These are phyloP conservation scores for Cerioporus squamosus DNA, from an alignment of 1,284 basidiomycete genomes.

Conservation along the genomic window DNA sequence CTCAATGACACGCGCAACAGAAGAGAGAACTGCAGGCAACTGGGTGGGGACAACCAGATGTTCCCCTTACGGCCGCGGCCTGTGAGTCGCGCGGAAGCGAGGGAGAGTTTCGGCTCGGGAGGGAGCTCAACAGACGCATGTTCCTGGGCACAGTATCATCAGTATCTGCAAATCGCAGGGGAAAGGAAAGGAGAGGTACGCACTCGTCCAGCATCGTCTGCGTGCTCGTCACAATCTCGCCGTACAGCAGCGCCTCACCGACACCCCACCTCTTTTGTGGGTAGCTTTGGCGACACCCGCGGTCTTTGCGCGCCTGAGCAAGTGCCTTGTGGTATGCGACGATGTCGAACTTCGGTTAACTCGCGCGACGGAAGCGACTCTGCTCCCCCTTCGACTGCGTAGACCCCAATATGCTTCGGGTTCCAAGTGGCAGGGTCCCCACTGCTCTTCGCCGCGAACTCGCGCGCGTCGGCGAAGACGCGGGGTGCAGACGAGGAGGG, in stretches of 20 bases:
- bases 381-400: conserved; percentile 12
- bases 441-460: background rate
- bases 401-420: conserved; percentile 54
- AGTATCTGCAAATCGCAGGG: conserved; percentile 1
- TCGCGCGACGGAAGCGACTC: conserved; percentile 41
- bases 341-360: conserved; percentile 62
- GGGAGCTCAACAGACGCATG: conserved; percentile 65
- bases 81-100: conserved; percentile 88
- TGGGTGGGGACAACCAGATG: conserved; percentile 91
- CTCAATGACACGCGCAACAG: conserved; percentile 67
- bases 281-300: conserved; percentile 4
- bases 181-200: conserved; percentile 32
- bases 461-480: conserved; percentile 42
- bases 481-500: conserved; percentile 38
- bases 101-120: conserved; percentile 80
- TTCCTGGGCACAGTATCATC: conserved; percentile 58
- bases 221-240: conserved; percentile 91
- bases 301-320: conserved; percentile 19
- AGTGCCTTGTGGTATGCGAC: conserved; percentile 49
- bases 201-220: conserved; percentile 95
- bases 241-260: conserved; percentile 85
- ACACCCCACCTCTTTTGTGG: conserved; percentile 49
- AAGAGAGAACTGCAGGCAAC: conserved; percentile 89
- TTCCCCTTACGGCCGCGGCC: conserved; percentile 92
- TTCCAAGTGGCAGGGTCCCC: conserved; percentile 40